Evolutionary conservation across 441 rosid genomes (phyloP).

Genomic region (Isatis lusitanica): DNA sequence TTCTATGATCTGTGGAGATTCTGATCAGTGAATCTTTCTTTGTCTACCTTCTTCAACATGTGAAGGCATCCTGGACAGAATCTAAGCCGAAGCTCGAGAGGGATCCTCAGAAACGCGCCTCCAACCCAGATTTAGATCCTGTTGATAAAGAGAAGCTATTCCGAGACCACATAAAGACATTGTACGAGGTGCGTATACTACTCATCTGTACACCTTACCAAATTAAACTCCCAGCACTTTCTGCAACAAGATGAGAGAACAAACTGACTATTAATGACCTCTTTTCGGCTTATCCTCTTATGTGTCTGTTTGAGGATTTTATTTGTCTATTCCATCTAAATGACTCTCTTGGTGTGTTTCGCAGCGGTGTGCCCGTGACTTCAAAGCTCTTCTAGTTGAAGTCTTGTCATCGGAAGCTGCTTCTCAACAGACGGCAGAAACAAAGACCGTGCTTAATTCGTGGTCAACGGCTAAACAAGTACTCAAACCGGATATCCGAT

Average conservation of each 20-base stretch:
- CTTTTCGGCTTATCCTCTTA: background rate
- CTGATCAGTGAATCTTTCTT: constrained; percentile 10
- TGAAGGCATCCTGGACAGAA: constrained; percentile 92
- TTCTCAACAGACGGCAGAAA: constrained; percentile 67
- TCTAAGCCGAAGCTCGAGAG: constrained; percentile 85
- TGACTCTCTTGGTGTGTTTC: background rate
- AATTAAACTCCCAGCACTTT: background rate
- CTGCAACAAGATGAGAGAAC: background rate
- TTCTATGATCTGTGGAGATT: constrained; percentile 9
- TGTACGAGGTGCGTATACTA: constrained; percentile 66
- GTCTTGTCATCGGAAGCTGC: constrained; percentile 73
- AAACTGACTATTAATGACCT: background rate
- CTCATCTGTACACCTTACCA: background rate
- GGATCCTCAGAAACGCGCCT: constrained; percentile 93
- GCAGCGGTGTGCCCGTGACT: constrained; percentile 73
- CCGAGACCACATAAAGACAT: constrained; percentile 84
- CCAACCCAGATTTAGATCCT: constrained; percentile 74
- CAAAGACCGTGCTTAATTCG: constrained; percentile 77
- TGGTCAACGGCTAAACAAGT: constrained; percentile 93
- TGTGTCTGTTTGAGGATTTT: background rate
- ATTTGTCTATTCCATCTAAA: background rate
- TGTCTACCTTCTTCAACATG: constrained; percentile 31
- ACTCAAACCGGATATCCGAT: constrained; percentile 75
- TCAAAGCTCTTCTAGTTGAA: constrained; percentile 71
- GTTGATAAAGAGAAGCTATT: constrained; percentile 89